Evolutionary conservation across 2,329 filamentous ascomycete genomes (phyloP).

Genomic region (Sclerotiophoma versabilis): DNA sequence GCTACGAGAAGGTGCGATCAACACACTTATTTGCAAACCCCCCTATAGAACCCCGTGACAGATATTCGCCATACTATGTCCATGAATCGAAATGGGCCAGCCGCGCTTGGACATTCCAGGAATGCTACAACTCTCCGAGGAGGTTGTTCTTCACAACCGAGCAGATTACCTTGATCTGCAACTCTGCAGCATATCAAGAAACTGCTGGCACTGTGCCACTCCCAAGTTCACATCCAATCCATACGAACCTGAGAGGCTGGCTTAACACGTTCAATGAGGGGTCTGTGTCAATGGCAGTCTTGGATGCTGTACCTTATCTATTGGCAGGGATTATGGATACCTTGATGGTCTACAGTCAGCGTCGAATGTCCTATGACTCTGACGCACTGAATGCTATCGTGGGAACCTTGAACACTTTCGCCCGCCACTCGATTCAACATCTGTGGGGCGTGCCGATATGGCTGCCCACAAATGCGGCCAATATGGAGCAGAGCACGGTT

Average conservation of each 20-base stretch:
- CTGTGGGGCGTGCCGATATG: not conserved
- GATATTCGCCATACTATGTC: too few species aligned
- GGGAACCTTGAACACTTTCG: not conserved
- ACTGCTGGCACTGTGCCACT: not conserved
- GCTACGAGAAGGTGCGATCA: too few species aligned
- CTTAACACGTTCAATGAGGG: too few species aligned
- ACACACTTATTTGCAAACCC: too few species aligned
- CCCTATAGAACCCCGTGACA: too few species aligned
- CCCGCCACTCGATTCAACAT: not conserved
- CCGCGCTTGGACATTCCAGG: not conserved
- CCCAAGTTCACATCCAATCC: not conserved
- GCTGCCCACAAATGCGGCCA: too few species aligned
- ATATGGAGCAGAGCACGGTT: too few species aligned
- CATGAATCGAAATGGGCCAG: not conserved
- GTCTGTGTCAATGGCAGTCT: too few species aligned
- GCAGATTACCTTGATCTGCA: not conserved
- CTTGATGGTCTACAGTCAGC: not conserved
- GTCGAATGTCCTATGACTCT: not conserved
- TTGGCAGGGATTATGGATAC: not conserved
- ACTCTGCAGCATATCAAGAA: not conserved
- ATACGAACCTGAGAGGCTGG: too few species aligned
- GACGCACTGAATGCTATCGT: not conserved
- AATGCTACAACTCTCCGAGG: not conserved
- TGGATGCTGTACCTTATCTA: not conserved
- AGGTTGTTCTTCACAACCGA: not conserved